Base-by-base conservation (phyloP, 2,329 filamentous ascomycete genomes). In the Pseudogymnoascus sp. region DNA sequence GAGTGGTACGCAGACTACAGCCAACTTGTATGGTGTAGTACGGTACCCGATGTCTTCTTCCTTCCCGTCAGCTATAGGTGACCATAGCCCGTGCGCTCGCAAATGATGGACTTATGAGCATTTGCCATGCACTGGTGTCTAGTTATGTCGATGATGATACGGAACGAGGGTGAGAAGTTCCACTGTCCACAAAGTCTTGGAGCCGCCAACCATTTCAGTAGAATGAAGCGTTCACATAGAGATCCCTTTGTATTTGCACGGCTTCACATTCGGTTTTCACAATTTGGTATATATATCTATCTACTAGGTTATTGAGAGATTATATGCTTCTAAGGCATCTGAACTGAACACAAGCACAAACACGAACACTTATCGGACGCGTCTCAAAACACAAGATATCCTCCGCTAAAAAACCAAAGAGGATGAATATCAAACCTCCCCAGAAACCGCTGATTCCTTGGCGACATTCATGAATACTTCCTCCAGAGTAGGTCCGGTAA, bases 401-500 rank as follows among this genome's bases (percentile, higher is more conserved):
- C 35, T 38, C 20, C 11, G 22, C 9, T 5, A 58, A 33, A 33
- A 28, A 8, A 57, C 33, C 33, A 11, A 57, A 57, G 12, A 18
- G 14, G 14, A 38, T 25, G 22, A 37, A 37, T 25, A n/a, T 16
- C 58, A 60, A 16, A 60, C 58, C 16, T 11, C 50, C 7, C 50
- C 22, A 58, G 61, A 60, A 62, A 47, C 58, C 8, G 66, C 65
- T 2, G 60, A 33, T 36, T 69, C 65, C 33, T 66, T 65, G 1
- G 67, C 67, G 63, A 70, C 65, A 64, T 68, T 67, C 67, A 70
- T 69, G 47, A 70, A 69, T 12, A 70, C 67, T 63, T 69, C 67
- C 41, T 69, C 67, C 1, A 68, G 59, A 6, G 68, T 68, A 30
- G 67, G 67, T 12, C 65, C 66, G 4, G 63, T 66, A 62, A 70